phyloP scores from a whole-genome alignment of 495 filamentous ascomycete genomes.

The Neurospora sp. region DNA sequence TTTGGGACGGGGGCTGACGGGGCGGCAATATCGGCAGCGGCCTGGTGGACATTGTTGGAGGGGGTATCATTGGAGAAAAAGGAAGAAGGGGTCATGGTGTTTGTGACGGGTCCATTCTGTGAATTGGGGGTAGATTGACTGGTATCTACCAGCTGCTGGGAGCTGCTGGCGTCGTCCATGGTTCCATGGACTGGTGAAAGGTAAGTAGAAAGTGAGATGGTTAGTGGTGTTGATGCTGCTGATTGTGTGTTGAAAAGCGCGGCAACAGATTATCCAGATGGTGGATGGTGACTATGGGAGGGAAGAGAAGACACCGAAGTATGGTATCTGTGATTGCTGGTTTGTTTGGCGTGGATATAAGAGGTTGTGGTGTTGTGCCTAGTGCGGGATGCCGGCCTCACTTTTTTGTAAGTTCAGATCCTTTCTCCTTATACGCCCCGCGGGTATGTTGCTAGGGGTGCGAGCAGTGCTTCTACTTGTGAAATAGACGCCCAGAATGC shows the following conservation, averaged over 20 bases:
- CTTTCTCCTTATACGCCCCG: not conserved
- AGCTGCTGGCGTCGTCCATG: conserved; percentile 13
- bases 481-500: not conserved
- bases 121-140: not conserved
- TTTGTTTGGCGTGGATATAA: not conserved
- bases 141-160: conserved; percentile 16
- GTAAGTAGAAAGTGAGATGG: not conserved
- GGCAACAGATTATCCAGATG: not conserved
- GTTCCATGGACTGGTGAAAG: conserved; percentile 18
- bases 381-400: not conserved
- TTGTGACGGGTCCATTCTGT: not conserved
- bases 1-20: not conserved
- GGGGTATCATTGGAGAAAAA: not conserved
- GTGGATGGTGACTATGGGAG: not conserved
- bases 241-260: not conserved
- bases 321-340: not conserved
- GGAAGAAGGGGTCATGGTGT: not conserved
- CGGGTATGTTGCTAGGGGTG: not conserved
- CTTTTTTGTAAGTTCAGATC: not conserved
- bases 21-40: not conserved
- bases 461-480: not conserved
- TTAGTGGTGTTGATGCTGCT: not conserved
- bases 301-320: not conserved
- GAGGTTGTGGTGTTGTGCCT: not conserved
- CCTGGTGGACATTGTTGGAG: not conserved